Base-by-base conservation (phyloP, 2,329 filamentous ascomycete species). In the Ophiostoma montium region DNA sequence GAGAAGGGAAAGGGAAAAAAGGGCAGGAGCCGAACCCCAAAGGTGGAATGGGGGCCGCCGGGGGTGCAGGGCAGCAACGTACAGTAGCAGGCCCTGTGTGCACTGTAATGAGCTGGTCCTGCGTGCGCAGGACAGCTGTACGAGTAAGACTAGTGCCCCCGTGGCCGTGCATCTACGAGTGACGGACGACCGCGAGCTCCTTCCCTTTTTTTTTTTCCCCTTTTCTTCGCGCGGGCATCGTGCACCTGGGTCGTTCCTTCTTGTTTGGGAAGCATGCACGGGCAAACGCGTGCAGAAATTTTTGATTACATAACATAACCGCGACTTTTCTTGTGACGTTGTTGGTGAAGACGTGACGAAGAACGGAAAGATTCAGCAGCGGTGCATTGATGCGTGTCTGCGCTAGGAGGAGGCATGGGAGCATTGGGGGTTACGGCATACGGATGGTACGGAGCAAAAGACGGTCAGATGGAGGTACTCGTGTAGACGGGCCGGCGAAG, bases 201-300 rank as follows among this genome's bases (percentile, higher is more conserved):
- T 42, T 42, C 23, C 21, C 23, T 30, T 1, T 7, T 23, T 41
- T 41, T 41, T 30, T 12, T 16, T 42, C 38, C 21, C 38, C 21
- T 23, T 42, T 30, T 42, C 38, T 19, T 27, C 38, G 38, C 38
- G 38, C 38, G n/a, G 21, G 36, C 19, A 27, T 30, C 38, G 21
- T 42, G 21, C 39, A 42, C 23, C 39, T 42, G 21, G 39, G 39
- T 42, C 39, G 39, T 15, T 42, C 39, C 39, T 42, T 42, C 39
- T 42, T 42, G 13, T 42, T 42, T 31, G 16, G 12, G 21, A 21
- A 16, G 9, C 10, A 12, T 33, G 9, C 13, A 15, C 10, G 10
- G 8, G 23, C 23, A 27, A 27, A 8, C 23, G 23, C 23, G 23
- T n/a, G 23, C 23, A 27, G 23, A n/a, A n/a, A n/a, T n/a, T n/a